These are phyloP conservation scores for Pseudomassariella vexata DNA, from an alignment of 2,329 filamentous ascomycete genomes.

Conservation along the genomic window DNA sequence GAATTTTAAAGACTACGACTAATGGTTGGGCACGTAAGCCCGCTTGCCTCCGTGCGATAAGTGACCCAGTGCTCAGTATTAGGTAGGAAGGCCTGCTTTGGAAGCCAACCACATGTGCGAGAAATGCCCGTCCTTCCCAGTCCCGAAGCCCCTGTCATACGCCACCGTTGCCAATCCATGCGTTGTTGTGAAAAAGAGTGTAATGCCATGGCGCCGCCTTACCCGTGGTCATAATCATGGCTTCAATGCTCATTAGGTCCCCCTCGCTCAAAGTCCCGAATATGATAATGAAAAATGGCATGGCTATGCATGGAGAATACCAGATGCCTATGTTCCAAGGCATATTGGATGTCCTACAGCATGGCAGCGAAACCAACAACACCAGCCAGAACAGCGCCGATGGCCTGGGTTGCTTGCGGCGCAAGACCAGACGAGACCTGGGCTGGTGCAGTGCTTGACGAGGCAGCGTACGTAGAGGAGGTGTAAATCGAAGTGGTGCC, in stretches of 20 bases:
- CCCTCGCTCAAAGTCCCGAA: constrained; percentile 5
- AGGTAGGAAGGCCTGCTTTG: not conserved
- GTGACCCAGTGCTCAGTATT: not conserved
- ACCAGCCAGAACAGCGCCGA: constrained; percentile 18
- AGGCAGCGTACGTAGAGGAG: constrained; percentile 3
- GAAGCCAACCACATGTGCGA: constrained; percentile 3
- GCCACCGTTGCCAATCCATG: no score
- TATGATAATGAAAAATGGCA: constrained; percentile 1
- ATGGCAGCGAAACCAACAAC: constrained; percentile 20
- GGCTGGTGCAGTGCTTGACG: constrained; percentile 4
- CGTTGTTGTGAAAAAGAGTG: constrained; percentile 2
- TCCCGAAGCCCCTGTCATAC: not conserved
- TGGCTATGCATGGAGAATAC: no score
- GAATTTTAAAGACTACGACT: constrained; percentile 6
- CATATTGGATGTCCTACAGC: constrained; percentile 10
- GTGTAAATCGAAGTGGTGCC: not conserved
- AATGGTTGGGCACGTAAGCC: no score
- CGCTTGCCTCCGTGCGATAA: no score
- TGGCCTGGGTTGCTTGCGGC: constrained; percentile 14
- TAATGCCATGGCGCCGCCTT: constrained; percentile 4
- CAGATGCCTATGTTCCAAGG: constrained; percentile 6
- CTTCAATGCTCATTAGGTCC: constrained; percentile 3
- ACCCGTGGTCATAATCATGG: constrained; percentile 6
- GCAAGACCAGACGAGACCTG: constrained; percentile 11
- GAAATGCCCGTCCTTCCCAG: constrained; percentile 7